Base-by-base conservation (phyloP, 2,329 filamentous ascomycete genomes). In the Sporothrix euskadiensis region DNA sequence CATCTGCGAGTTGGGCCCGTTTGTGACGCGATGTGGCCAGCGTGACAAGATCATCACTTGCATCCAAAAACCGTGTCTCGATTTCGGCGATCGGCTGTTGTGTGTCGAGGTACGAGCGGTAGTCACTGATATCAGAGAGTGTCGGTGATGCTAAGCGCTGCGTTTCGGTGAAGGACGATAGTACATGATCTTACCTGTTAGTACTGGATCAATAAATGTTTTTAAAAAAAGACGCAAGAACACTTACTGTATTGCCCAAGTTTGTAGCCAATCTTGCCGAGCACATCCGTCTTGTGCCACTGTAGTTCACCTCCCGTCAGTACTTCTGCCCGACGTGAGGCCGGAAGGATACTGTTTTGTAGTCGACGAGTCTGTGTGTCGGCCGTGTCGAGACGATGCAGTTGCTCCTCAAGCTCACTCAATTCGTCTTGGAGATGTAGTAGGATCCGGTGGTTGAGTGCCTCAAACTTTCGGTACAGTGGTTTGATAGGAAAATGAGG, bases 391-490 rank as follows among this genome's bases (percentile, higher is more conserved):
- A 96, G 82, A 0, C 85, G 84, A 22, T 88, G 87, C 0, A 98
- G 86, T 73, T 94, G 89, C 78, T 94, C 90, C 81, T 97, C 94
- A 52, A 97, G 84, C 77, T 95, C 91, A 41, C 86, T 85, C 22
- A 97, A 88, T 80, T 97, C 93, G 79, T 97, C 94, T 81, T 97
- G 94, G 19, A 97, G 85, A 75, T 96, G 90, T 0, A 97, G 84
- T 2, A 98, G 83, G 2, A 97, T 83, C 2, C 94, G 90, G 79
- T 97, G 94, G 78, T 96, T 94, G 22, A 97, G 83, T 12, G 89
- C 87, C 79, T 93, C 91, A 78, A 98, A 98, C 73, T 91, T 91
- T 59, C 94, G 89, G 80, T 97, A 97, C 74, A 97, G 87, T 0
- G 93, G 93, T 63, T 79, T 82, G 44, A 85, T 78, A 26, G 41